Evolutionary conservation across 208 protist genomes (phyloP).

Genomic region (Leptomonas pyrrhocoris): DNA sequence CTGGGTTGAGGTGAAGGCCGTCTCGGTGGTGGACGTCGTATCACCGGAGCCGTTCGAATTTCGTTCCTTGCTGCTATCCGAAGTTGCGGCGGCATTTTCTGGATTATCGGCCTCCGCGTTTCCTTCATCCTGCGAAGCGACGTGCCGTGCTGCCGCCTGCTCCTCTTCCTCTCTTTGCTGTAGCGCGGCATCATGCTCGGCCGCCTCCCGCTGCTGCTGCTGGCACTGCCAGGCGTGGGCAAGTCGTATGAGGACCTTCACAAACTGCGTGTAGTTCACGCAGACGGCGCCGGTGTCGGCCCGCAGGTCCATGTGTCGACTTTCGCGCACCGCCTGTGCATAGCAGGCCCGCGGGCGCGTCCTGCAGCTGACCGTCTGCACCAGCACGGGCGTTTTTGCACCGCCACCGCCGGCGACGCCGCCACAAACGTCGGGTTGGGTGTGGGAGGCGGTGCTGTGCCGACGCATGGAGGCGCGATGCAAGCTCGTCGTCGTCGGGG

Average conservation of each 20-base stretch:
- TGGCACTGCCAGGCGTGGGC: slow-evolving; percentile 71
- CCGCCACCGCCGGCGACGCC: background rate
- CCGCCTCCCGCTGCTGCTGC: slow-evolving; percentile 20
- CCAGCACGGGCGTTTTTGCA: background rate
- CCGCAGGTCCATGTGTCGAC: slow-evolving; percentile 67
- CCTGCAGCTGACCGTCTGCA: slow-evolving; percentile 25
- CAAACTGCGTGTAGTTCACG: slow-evolving; percentile 64
- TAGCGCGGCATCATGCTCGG: background rate
- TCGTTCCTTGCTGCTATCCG: background rate
- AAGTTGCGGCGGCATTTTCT: background rate
- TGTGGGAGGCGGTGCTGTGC: background rate
- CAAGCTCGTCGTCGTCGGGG: slow-evolving; percentile 4
- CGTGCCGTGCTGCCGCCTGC: background rate
- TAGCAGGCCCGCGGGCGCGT: slow-evolving; percentile 32
- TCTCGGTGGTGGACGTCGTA: too few species aligned
- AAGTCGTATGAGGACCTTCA: slow-evolving; percentile 67
- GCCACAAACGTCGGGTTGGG: background rate
- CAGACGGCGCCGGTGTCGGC: slow-evolving; percentile 53
- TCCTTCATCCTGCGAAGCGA: background rate
- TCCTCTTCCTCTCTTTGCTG: slow-evolving; percentile 1
- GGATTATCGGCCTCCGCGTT: background rate
- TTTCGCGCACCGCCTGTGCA: slow-evolving; percentile 47
- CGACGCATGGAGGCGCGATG: slow-evolving; percentile 1
- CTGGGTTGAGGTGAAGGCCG: too few species aligned
- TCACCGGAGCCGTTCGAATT: too few species aligned